These are phyloP conservation scores for Filosporella fistucella DNA, from an alignment of 495 filamentous ascomycete species.

Conservation along the genomic window DNA sequence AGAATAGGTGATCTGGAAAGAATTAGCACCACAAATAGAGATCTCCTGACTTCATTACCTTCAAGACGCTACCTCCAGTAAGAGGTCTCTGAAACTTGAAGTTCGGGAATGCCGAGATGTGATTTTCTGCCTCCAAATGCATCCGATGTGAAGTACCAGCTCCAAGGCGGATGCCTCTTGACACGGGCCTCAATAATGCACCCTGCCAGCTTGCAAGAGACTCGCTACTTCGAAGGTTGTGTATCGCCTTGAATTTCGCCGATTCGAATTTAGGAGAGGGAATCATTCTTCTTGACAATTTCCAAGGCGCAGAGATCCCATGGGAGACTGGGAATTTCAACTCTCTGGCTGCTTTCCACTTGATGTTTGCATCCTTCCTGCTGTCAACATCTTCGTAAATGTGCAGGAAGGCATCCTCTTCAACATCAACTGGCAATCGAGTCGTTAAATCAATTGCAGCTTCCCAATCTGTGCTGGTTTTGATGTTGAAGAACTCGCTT, in stretches of 20 bases:
- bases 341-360: slow-evolving; percentile 1
- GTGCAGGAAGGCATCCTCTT: slow-evolving; percentile 5
- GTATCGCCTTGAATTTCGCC: background rate
- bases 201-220: background rate
- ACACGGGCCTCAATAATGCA: background rate
- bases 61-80: background rate
- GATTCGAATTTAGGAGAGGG: background rate
- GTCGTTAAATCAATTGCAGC: slow-evolving; percentile 1
- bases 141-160: background rate
- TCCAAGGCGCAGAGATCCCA: slow-evolving; percentile 4
- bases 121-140: slow-evolving; percentile 4
- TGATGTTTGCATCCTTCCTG: background rate
- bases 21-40: too few species aligned
- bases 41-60: too few species aligned
- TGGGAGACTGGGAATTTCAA: background rate
- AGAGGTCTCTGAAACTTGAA: background rate
- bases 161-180: background rate
- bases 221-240: background rate
- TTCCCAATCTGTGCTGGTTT: background rate
- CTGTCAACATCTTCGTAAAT: slow-evolving; percentile 3
- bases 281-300: background rate
- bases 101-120: slow-evolving; percentile 4
- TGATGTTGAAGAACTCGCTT: background rate
- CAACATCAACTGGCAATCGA: background rate
- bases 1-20: too few species aligned